Conservation (phyloP, 768 basidiomycete species). For the Hypholoma sublateritium region DNA sequence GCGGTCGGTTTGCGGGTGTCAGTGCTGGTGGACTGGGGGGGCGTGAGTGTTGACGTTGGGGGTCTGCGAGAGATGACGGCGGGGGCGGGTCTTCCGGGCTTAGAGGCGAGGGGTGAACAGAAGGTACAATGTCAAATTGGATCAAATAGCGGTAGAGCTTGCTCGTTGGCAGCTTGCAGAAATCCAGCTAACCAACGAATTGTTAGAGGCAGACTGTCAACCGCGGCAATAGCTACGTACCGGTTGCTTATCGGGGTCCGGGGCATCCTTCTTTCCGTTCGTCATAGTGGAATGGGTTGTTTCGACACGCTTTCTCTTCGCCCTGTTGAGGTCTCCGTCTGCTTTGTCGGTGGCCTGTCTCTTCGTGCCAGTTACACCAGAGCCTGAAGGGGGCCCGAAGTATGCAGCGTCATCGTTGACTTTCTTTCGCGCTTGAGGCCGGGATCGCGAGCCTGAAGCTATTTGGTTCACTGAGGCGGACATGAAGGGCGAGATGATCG, state of each 20-base stretch:
- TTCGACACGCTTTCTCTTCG: conserved; percentile 73
- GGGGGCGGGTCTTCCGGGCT: conserved; percentile 68
- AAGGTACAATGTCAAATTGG: conserved; percentile 71
- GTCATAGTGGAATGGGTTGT: conserved; percentile 25
- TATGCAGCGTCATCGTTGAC: conserved; percentile 71
- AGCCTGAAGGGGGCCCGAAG: conserved; percentile 50
- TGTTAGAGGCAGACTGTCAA: conserved; percentile 2
- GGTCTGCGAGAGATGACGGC: conserved; percentile 58
- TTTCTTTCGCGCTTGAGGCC: conserved; percentile 63
- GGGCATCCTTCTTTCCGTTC: conserved; percentile 32
- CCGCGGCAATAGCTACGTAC: conserved; percentile 29
- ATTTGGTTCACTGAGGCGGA: conserved; percentile 29
- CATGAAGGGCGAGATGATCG: conserved; percentile 24
- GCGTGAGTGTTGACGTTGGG: conserved; percentile 42
- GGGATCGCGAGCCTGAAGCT: conserved; percentile 54
- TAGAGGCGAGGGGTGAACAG: conserved; percentile 69
- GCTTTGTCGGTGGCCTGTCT: conserved; percentile 64
- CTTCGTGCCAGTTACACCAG: conserved; percentile 49
- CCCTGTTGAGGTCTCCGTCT: conserved; percentile 67
- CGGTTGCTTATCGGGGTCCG: conserved; percentile 42
- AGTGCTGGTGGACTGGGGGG: conserved; percentile 50
- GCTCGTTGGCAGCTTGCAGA: conserved; percentile 63
- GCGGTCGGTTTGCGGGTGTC: conserved; percentile 71
- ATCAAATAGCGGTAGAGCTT: conserved; percentile 72
- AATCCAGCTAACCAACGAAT: conserved; percentile 59